A percentile compares a stretch with the other conserved stretches of the same genome.
These are phyloP conservation scores for Paracoccidioides brasiliensis DNA, from an alignment of 2,329 filamentous ascomycete genomes.

Conservation along the genomic window DNA sequence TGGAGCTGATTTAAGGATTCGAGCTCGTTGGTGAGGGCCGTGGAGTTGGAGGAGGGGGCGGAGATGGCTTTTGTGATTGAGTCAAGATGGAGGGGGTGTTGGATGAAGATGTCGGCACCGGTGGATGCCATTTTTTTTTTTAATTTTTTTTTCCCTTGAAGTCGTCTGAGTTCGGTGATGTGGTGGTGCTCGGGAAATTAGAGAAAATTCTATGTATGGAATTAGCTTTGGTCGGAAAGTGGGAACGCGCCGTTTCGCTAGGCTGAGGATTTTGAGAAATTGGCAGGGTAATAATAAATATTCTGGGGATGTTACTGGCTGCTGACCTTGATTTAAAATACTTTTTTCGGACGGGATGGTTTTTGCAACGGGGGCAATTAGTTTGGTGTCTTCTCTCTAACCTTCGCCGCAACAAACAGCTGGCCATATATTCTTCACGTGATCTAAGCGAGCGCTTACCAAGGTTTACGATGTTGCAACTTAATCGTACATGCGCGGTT, in stretches of 20 bases:
- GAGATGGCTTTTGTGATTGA: slow-evolving; percentile 65
- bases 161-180: background rate
- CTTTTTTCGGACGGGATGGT: background rate
- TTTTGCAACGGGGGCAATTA: background rate
- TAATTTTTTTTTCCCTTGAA: background rate
- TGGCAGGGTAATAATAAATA: too few relatives aligned
- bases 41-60: slow-evolving; percentile 47
- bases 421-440: background rate
- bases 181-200: background rate
- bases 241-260: too few relatives aligned
- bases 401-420: background rate
- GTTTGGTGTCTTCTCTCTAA: background rate
- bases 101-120: slow-evolving; percentile 45
- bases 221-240: background rate
- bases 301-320: too few relatives aligned
- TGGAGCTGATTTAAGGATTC: slow-evolving; percentile 70
- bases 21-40: slow-evolving; percentile 38
- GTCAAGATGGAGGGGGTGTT: slow-evolving; percentile 71
- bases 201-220: background rate
- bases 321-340: too few relatives aligned
- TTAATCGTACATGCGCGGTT: too few relatives aligned
- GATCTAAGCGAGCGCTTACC: background rate
- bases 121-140: slow-evolving; percentile 1
- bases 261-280: too few relatives aligned
- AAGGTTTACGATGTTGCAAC: background rate